phyloP scores from a whole-genome alignment of 257 asterid genomes.

The Przewalskia tangutica region DNA sequence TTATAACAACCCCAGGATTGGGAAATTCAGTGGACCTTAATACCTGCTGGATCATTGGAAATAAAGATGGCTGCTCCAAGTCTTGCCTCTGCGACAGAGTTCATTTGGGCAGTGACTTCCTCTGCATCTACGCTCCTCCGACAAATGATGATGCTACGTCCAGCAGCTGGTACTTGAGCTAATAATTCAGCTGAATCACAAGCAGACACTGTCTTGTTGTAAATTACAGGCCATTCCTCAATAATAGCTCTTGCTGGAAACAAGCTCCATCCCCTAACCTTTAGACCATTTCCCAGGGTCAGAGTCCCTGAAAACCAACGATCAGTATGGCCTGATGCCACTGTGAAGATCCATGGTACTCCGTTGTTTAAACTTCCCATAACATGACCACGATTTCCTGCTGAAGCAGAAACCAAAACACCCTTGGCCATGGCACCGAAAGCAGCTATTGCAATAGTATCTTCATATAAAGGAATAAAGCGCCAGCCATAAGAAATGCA shows the following conservation, averaged over 20 bases:
- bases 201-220: slow-evolving; percentile 19
- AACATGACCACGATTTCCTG: slow-evolving; percentile 11
- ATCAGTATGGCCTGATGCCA: slow-evolving; percentile 26
- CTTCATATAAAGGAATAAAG: background rate
- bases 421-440: slow-evolving; percentile 45
- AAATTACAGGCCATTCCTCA: slow-evolving; percentile 15
- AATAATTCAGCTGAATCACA: slow-evolving; percentile 15
- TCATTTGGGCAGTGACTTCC: background rate
- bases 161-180: background rate
- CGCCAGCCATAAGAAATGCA: slow-evolving; percentile 3
- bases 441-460: slow-evolving; percentile 29
- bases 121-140: background rate
- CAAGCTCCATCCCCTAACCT: slow-evolving; percentile 20
- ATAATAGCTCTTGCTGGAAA: slow-evolving; percentile 26
- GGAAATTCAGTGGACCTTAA: slow-evolving; percentile 7
- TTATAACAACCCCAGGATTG: slow-evolving; percentile 18
- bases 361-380: slow-evolving; percentile 28
- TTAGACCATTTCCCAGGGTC: slow-evolving; percentile 20
- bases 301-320: slow-evolving; percentile 22
- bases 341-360: slow-evolving; percentile 32
- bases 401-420: slow-evolving; percentile 25
- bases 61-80: slow-evolving; percentile 21
- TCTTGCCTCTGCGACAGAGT: slow-evolving; percentile 7
- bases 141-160: slow-evolving; percentile 16
- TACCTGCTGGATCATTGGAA: slow-evolving; percentile 1